Base-by-base conservation (phyloP, 805 yeast genomes). In the Nakazawaea siamensis region DNA sequence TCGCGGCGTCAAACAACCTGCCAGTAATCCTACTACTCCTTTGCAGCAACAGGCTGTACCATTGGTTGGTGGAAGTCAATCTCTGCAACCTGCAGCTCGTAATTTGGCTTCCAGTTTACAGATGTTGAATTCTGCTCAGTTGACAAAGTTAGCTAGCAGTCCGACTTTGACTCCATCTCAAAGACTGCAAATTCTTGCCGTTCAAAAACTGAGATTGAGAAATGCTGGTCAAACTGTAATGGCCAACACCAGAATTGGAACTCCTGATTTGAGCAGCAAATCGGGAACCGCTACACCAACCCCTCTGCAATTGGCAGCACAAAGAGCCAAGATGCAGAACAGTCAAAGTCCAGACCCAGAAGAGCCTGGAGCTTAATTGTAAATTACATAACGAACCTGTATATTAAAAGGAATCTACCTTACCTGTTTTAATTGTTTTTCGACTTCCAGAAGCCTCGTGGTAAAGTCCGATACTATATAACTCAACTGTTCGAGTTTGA, bases 101-200 rank as follows among this genome's bases (percentile, higher is more conserved):
- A 37, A 37, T 33, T 29, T 33, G 19, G 24, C 30, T 34, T 36
- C 43, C 39, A 14, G 34, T 34, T 20, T 21, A 15, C 34, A 33
- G 24, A 27, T 34, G 29, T 26, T 21, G 33, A 31, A 42, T 10
- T 34, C 42, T 25, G 52, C 50, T 7, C 56, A 53, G 32, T 44
- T 52, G 29, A 47, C 50, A 10, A 47, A 45, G 23, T 43, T 51
- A 33, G 54, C 55, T 3, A 41, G 47, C 24, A 55, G 58, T 28
- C 66, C 67, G 7, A 57, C 57, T 10, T 48, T 68, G 36, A 60
- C 66, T 4, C 66, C 68, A 3, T 66, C 62, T 39, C 73, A 66
- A 38, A 51, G 68, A 32, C 61, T 55, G 35, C 71, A 65, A 45
- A 45, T 66, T n/a, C 66, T 61, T 39, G 60, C 63, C 8, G 60